Base-by-base conservation (phyloP, 352 stramenopile species). In the Pythium apleroticum region DNA sequence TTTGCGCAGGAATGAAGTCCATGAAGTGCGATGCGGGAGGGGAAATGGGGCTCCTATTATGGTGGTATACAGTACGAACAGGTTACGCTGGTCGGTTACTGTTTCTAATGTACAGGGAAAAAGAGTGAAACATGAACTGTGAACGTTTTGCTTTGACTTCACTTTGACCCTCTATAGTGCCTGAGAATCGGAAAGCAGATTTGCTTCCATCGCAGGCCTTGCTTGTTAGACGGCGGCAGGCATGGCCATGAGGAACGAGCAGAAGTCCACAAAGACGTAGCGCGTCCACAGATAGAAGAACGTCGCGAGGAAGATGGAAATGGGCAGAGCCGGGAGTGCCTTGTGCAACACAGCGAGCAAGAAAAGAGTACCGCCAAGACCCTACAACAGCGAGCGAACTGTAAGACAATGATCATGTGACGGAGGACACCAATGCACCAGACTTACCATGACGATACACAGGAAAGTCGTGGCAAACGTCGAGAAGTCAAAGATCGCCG, bases 401-500 rank as follows among this genome's bases (percentile, higher is more conserved):
- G 2, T 49, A 39, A 52, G 39, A 41, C 2, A 69, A 10, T 39
- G 25, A 9, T 24, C 12, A 31, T 30, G 28, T 28, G 27, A n/a
- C 8, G 28, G 17, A 57, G 10, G 15, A 9, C 14, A 48, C 27
- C 61, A 11, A 52, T 17, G 10, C 17, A 43, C 37, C 25, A 0
- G 14, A 73, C 76, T 75, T 73, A 93, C 85, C 56, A 99, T 86
- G 55, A 99, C 93, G 31, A 97, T 96, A 57, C 81, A 91, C 12
- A 99, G 65, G 52, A 98, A 98, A 50, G 91, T 97, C 30, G 93
- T 84, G 4, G 90, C 89, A 72, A 98, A 98, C 5, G 96, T 95
- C 20, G 94, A 96, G 68, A 99, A 99, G 65, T 97, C 96, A 66
- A 96, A 96, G 43, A 98, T 93, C 19, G 95, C 95, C 43, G 97